Evolutionary conservation across 768 basidiomycete species (phyloP).

Genomic region (Termitomyces sp.): DNA sequence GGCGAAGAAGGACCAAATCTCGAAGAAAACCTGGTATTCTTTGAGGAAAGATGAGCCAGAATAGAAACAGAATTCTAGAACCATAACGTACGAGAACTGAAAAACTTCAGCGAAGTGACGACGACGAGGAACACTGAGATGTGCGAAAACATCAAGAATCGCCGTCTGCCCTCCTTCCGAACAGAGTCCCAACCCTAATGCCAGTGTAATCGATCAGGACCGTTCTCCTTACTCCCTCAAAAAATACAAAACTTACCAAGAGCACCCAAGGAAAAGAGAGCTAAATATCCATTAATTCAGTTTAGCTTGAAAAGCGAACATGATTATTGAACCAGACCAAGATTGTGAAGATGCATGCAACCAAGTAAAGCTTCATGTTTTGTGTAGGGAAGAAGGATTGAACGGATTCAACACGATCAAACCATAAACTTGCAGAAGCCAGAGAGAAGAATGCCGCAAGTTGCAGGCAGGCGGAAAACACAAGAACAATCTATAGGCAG

Average conservation of each 20-base stretch:
- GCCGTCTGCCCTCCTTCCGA: constrained; percentile 34
- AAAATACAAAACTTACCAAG: constrained; percentile 25
- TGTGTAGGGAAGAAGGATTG: neutral
- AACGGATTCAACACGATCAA: constrained; percentile 30
- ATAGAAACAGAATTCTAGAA: neutral
- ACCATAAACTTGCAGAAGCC: constrained; percentile 42
- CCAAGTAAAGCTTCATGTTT: constrained; percentile 31
- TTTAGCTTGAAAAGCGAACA: neutral
- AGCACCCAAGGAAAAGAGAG: constrained; percentile 41
- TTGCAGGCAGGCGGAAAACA: constrained; percentile 43
- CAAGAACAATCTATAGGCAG: constrained; percentile 35
- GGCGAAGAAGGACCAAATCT: constrained; percentile 43
- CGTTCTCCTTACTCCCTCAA: neutral
- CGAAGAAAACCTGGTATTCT: constrained; percentile 41
- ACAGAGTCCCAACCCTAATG: constrained; percentile 46
- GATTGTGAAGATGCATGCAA: constrained; percentile 31
- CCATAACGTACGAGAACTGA: constrained; percentile 29
- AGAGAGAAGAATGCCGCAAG: constrained; percentile 45
- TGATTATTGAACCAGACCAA: constrained; percentile 26
- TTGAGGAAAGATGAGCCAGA: neutral
- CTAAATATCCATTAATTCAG: constrained; percentile 17
- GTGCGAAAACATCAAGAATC: constrained; percentile 33
- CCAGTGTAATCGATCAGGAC: neutral
- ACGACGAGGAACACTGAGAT: constrained; percentile 32
- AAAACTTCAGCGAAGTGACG: constrained; percentile 38